Percentiles rank a stretch among this genome's conserved stretches.
phyloP scores from a whole-genome alignment of 805 yeast genomes.

The Candida namnaoensis region DNA sequence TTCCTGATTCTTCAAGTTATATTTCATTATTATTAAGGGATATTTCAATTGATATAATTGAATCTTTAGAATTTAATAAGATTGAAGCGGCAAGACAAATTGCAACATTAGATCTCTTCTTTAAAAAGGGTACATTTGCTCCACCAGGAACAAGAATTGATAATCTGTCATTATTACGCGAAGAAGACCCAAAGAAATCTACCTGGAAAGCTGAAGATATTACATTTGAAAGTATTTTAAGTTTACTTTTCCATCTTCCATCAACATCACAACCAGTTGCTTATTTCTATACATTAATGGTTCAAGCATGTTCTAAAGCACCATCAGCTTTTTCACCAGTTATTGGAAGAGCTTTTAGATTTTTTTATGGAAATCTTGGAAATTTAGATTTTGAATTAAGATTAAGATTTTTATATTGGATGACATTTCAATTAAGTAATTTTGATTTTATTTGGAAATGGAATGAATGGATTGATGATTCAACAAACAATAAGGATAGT shows the following conservation, averaged over 20 bases:
- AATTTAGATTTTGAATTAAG: slow-evolving; percentile 70
- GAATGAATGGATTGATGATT: slow-evolving; percentile 82
- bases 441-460: slow-evolving; percentile 97
- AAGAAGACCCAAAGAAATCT: slow-evolving; percentile 30
- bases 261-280: slow-evolving; percentile 54
- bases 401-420: slow-evolving; percentile 77
- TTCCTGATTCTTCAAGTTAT: slow-evolving; percentile 43
- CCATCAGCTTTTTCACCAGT: slow-evolving; percentile 87
- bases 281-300: slow-evolving; percentile 77
- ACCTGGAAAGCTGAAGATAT: slow-evolving; percentile 92
- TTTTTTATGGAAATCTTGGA: slow-evolving; percentile 60
- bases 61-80: slow-evolving; percentile 82
- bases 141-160: slow-evolving; percentile 75
- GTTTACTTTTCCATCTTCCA: slow-evolving; percentile 73
- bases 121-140: slow-evolving; percentile 56
- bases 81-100: slow-evolving; percentile 81
- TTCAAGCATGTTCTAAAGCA: slow-evolving; percentile 80
- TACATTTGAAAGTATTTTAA: slow-evolving; percentile 73
- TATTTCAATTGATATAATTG: slow-evolving; percentile 62
- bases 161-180: slow-evolving; percentile 38
- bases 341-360: slow-evolving; percentile 85
- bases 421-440: slow-evolving; percentile 86
- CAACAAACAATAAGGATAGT: slow-evolving; percentile 32
- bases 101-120: slow-evolving; percentile 63
- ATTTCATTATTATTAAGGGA: slow-evolving; percentile 66